Evolutionary conservation across 306 rosid genomes (phyloP), one percentile per base, ranked within the genome.

Genomic region (Quercus gilva): DNA sequence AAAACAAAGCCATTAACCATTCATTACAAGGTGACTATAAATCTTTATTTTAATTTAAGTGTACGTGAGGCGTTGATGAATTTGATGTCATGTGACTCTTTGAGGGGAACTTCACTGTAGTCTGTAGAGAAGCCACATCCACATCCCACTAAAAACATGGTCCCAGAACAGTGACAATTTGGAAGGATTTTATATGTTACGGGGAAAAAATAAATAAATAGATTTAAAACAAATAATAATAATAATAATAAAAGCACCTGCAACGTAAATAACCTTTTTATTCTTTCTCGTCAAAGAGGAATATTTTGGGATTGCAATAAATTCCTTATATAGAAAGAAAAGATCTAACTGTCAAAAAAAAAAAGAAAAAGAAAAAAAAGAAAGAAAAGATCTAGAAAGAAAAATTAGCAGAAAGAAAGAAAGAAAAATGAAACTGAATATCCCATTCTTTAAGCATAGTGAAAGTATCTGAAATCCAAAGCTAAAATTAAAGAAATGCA

Each of bases 281-380:
- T 78, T 25, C 45, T 58, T 75, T 78, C 73, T 72, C 23, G 81
- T 83, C 49, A 74, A 52, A 68, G 87, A 83, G 82, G 90, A 83
- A 85, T 85, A 76, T 82, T 64, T 77, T 75, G 83, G 53, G 69
- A 69, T 75, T 70, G 79, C 75, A 60, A 75, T 57, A 80, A 73
- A 77, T 59, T 74, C 52, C n/a, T 12, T 35, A 67, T 7, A 35
- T 19, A 7, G 25, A 67, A 19, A 31, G 23, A 31, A 31, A 49
- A 31, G 23, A 55, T 9, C 55, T 52, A 33, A 5, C 7, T 5
- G 37, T 35, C 41, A 6, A 6, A 6, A 35, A 6, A 35, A 9
- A 0, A 26, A 13, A 2, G 0, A 35, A 0, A 1, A 5, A 8
- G 3, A 1, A 2, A 2, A 26, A 14, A 29, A 6, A 75, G 15